Evolutionary conservation across 2,329 filamentous ascomycete species (phyloP).

Genomic region (Amphichorda felina): DNA sequence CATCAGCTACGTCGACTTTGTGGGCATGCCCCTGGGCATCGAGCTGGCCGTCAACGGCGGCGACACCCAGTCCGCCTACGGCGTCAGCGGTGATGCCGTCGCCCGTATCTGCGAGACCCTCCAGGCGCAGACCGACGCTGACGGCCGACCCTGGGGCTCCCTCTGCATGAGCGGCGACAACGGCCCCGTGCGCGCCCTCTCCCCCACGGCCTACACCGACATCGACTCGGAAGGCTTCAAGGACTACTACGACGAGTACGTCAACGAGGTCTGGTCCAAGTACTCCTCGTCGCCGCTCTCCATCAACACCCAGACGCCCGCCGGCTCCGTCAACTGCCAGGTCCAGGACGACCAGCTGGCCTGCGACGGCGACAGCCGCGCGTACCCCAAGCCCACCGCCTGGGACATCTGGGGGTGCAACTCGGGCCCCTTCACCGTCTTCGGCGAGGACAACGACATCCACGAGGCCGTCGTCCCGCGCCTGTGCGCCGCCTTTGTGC

Average conservation of each 20-base stretch:
- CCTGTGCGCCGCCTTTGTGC: conserved; percentile 37
- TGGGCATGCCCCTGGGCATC: conserved; percentile 39
- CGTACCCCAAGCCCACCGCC: conserved; percentile 28
- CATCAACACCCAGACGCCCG: conserved; percentile 28
- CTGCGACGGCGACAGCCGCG: conserved; percentile 28
- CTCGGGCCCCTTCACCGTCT: conserved; percentile 29
- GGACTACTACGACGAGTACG: conserved; percentile 31
- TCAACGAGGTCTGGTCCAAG: conserved; percentile 31
- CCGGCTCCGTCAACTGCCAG: conserved; percentile 21
- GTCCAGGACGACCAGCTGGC: conserved; percentile 20
- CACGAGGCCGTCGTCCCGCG: conserved; percentile 31
- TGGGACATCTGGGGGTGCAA: conserved; percentile 39
- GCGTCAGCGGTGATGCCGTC: conserved; percentile 23
- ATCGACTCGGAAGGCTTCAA: conserved; percentile 21
- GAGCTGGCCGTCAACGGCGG: conserved; percentile 21
- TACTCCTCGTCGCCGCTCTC: conserved; percentile 24
- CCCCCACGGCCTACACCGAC: conserved; percentile 27
- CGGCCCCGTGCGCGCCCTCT: conserved; percentile 30
- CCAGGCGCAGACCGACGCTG: conserved; percentile 18
- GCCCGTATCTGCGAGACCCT: conserved; percentile 27
- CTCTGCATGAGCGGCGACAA: conserved; percentile 26
- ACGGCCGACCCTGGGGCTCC: conserved; percentile 29
- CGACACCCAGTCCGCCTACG: conserved; percentile 23
- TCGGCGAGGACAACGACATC: conserved; percentile 21
- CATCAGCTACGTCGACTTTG: conserved; percentile 39